Percentiles rank a stretch among this genome's conserved stretches.
These are phyloP conservation scores for Baorangia bicolor DNA, from an alignment of 768 basidiomycete species.

Conservation along the genomic window DNA sequence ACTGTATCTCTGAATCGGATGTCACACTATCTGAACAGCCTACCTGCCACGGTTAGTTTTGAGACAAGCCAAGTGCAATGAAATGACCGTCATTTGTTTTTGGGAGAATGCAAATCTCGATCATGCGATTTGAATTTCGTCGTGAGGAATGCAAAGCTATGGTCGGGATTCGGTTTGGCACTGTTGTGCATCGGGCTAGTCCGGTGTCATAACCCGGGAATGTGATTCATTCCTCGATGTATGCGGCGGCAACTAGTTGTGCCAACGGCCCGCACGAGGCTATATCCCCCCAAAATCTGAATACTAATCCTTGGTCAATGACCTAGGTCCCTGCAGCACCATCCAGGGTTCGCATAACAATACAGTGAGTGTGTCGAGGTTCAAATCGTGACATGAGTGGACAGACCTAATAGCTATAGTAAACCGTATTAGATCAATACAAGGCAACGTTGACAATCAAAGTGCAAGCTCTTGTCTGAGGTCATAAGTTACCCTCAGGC, in stretches of 20 bases:
- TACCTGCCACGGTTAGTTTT: background rate
- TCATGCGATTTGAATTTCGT: constrained; percentile 9
- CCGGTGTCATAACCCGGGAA: background rate
- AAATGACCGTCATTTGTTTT: background rate
- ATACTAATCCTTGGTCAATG: background rate
- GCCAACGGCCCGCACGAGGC: no score
- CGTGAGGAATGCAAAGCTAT: background rate
- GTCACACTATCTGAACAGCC: background rate
- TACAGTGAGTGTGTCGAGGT: background rate
- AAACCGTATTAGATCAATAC: background rate
- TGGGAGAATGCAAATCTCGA: background rate
- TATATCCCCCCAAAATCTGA: no score
- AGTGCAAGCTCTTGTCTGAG: background rate
- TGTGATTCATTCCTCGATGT: background rate
- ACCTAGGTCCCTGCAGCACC: no score
- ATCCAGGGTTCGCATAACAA: background rate
- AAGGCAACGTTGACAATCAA: background rate
- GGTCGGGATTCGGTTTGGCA: background rate
- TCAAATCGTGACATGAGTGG: background rate
- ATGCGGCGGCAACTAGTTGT: no score
- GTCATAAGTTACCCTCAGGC: background rate
- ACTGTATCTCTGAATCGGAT: background rate
- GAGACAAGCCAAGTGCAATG: background rate
- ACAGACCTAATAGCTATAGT: background rate
- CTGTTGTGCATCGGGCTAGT: background rate